Evolutionary conservation across 352 stramenopile species (phyloP).

Genomic region (Globisporangium rhizosaccharum): DNA sequence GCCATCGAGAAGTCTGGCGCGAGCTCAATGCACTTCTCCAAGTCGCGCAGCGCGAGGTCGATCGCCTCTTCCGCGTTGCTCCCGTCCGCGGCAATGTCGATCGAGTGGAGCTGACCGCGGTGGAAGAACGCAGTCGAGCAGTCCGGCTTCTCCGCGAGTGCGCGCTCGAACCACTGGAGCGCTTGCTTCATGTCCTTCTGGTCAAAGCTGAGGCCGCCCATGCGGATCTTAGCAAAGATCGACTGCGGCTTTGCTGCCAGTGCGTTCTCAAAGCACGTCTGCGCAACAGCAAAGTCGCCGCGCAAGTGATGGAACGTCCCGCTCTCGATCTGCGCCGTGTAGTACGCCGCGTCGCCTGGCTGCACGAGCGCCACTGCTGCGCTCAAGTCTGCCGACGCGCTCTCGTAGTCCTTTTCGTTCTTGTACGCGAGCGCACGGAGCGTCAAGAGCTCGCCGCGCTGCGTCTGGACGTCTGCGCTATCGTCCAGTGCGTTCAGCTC

Average conservation of each 20-base stretch:
- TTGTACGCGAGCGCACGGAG: constrained; percentile 63
- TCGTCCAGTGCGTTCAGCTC: constrained; percentile 38
- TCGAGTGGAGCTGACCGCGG: constrained; percentile 75
- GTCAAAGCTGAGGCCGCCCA: constrained; percentile 79
- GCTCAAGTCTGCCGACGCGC: constrained; percentile 53
- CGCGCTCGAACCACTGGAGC: constrained; percentile 73
- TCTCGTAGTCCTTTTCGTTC: constrained; percentile 62
- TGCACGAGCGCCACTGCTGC: constrained; percentile 43
- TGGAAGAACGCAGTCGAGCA: constrained; percentile 80
- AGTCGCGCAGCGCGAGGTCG: constrained; percentile 47
- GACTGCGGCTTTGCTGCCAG: constrained; percentile 60
- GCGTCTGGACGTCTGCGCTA: constrained; percentile 19
- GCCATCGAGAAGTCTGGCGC: constrained; percentile 76
- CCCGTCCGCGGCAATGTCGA: constrained; percentile 55
- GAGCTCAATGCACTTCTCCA: constrained; percentile 67
- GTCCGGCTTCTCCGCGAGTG: constrained; percentile 51
- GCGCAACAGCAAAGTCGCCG: constrained; percentile 63
- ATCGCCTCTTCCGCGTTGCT: constrained; percentile 48
- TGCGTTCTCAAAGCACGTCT: constrained; percentile 62
- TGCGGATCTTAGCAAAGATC: constrained; percentile 78
- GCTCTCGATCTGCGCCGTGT: constrained; percentile 73
- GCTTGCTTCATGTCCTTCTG: constrained; percentile 73
- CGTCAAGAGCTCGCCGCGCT: constrained; percentile 49
- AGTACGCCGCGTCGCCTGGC: constrained; percentile 47
- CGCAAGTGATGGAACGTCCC: constrained; percentile 74